These are phyloP conservation scores for Gardenia jasminoides DNA, from an alignment of 257 asterid genomes.

Conservation along the genomic window DNA sequence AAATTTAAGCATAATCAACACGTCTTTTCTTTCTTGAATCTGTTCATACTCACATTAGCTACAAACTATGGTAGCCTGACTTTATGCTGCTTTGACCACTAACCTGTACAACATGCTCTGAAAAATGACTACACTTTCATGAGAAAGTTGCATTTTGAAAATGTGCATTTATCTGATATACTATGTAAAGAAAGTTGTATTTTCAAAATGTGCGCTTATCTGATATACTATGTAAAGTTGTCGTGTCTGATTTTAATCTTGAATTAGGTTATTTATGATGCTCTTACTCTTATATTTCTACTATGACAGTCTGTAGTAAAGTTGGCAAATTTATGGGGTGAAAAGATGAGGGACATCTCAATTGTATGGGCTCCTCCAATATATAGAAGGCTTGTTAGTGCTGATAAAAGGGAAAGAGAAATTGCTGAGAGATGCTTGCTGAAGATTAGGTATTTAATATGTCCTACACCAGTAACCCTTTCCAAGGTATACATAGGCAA, in stretches of 20 bases:
- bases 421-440: slow-evolving; percentile 77
- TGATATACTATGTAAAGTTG: not conserved
- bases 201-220: not conserved
- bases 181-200: not conserved
- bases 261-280: not conserved
- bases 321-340: slow-evolving; percentile 48
- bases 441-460: slow-evolving; percentile 50
- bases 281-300: slow-evolving; percentile 2
- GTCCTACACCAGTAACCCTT: slow-evolving; percentile 57
- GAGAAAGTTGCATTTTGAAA: not conserved
- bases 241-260: not conserved
- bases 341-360: slow-evolving; percentile 59
- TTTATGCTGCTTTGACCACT: not conserved
- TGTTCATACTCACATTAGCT: not conserved
- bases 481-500: slow-evolving; percentile 47
- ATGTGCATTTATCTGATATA: not conserved
- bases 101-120: not conserved
- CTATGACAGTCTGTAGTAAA: slow-evolving; percentile 64
- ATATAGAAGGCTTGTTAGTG: slow-evolving; percentile 75
- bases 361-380: slow-evolving; percentile 70
- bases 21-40: not conserved
- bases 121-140: not conserved
- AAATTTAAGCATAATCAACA: not conserved
- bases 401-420: slow-evolving; percentile 74
- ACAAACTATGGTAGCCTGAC: not conserved